Evolutionary conservation across 257 asterid species (phyloP), one percentile per base, ranked within the genome.

Genomic region (Osmanthus fragrans): DNA sequence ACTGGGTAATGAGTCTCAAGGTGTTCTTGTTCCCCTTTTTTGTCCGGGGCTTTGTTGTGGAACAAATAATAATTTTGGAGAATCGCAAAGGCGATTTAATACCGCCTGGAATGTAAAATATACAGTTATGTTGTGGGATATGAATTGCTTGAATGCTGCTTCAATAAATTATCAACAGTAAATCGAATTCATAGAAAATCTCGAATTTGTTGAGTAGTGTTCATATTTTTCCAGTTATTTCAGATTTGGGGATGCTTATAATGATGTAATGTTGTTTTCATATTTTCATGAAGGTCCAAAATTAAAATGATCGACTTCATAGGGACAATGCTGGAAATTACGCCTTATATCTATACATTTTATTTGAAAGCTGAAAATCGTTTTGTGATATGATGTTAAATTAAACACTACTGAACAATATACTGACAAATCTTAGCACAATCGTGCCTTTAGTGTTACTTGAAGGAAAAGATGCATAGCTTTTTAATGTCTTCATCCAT

Each of bases 101-200:
- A 81, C 83, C 78, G 85, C 81, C 86, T 84, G 1, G 73, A 71
- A 80, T 86, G 82, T 80, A 85, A 82, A 81, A 80, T 80, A 42
- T 82, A 82, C 82, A 78, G 83, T 76, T 78, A 67, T 82, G 82
- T 83, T 86, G 87, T 78, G 80, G 79, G 78, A 81, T 23, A 63
- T 84, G 81, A 80, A 82, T 49, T 81, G 77, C 73, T 74, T 74
- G 80, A 73, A 87, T 80, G 70, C 77, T 74, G 58, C 75, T 67
- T 23, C 32, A 23, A 21, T 40, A 68, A 76, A 25, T 81, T 71
- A 76, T 81, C 80, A 54, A 58, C 71, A 75, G 78, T 60, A 69
- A 77, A 76, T 23, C 16, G 8, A 23, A 23, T 10, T 80, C 51
- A 19, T 79, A 51, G 69, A 80, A 80, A 54, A 80, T 81, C 82